These are phyloP conservation scores for Neopestalotiopsis clavispora DNA, from an alignment of 2,329 filamentous ascomycete species.

Conservation along the genomic window DNA sequence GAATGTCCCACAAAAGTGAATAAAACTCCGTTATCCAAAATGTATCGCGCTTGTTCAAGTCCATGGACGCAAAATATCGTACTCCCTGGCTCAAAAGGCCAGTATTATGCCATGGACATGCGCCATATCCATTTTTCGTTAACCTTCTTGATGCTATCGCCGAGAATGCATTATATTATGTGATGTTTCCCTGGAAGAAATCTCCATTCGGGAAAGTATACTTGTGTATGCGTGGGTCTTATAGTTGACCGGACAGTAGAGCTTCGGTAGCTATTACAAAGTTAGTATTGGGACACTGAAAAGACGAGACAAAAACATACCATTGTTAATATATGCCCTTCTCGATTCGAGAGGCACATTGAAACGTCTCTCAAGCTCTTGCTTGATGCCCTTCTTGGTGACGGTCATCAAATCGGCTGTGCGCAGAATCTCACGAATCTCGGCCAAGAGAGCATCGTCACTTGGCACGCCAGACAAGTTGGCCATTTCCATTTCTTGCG, in stretches of 20 bases:
- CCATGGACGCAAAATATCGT: background rate
- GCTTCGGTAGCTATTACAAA: conserved; percentile 70
- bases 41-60: conserved; percentile 3
- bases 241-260: conserved; percentile 77
- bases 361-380: conserved; percentile 89
- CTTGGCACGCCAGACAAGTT: conserved; percentile 78
- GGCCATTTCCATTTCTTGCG: conserved; percentile 76
- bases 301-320: conserved; percentile 57
- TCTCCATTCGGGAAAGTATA: conserved; percentile 31
- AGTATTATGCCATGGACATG: conserved; percentile 9
- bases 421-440: conserved; percentile 91
- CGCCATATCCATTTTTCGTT: conserved; percentile 6
- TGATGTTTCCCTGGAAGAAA: background rate
- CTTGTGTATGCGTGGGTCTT: conserved; percentile 59
- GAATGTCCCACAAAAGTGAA: background rate
- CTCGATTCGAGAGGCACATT: conserved; percentile 84
- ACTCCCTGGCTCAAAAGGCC: background rate
- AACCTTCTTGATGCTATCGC: conserved; percentile 22
- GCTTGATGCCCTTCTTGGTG: conserved; percentile 98
- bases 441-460: conserved; percentile 87
- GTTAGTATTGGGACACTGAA: conserved; percentile 22
- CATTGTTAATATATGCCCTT: conserved; percentile 91
- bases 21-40: conserved; percentile 3
- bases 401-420: conserved; percentile 96
- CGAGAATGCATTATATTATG: conserved; percentile 64